phyloP scores from a whole-genome alignment of 768 basidiomycete genomes.

The Serendipita sp. region DNA sequence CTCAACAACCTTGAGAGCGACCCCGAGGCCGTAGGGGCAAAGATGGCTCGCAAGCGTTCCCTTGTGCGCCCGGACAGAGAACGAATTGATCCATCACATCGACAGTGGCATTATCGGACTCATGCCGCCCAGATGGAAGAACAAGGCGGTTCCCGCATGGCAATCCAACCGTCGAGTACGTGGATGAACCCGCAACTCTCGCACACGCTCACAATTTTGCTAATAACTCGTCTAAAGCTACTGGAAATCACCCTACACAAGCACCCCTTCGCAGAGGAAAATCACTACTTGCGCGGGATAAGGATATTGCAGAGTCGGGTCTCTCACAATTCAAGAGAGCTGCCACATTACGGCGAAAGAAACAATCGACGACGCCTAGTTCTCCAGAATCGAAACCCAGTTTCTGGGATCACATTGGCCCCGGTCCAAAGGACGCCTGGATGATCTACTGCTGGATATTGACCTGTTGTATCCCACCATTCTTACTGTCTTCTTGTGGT shows the following conservation, averaged over 20 bases:
- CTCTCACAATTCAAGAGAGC: conserved; percentile 82
- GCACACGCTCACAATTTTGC: conserved; percentile 12
- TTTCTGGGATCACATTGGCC: conserved; percentile 58
- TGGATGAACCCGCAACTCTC: conserved; percentile 18
- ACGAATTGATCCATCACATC: conserved; percentile 88
- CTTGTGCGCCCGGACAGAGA: conserved; percentile 86
- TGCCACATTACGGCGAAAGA: conserved; percentile 60
- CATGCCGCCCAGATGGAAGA: conserved; percentile 71
- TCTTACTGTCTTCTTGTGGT: conserved; percentile 68
- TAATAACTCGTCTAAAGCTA: conserved; percentile 30
- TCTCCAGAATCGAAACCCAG: conserved; percentile 27
- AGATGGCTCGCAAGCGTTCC: conserved; percentile 73
- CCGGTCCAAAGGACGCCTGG: conserved; percentile 87
- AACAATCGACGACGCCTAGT: conserved; percentile 28
- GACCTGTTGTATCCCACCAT: conserved; percentile 69
- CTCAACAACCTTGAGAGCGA: conserved; percentile 21
- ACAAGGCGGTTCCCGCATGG: conserved; percentile 38
- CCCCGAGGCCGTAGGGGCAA: conserved; percentile 30
- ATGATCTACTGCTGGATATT: conserved; percentile 85
- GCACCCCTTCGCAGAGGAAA: conserved; percentile 61
- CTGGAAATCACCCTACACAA: conserved; percentile 60
- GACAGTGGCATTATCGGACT: conserved; percentile 85
- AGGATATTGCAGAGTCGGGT: conserved; percentile 84
- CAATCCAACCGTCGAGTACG: conserved; percentile 71
- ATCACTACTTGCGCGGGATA: conserved; percentile 78